Evolutionary conservation across 257 asterid species (phyloP), one percentile per base, ranked within the genome.

Genomic region (Solanum paucissectum): DNA sequence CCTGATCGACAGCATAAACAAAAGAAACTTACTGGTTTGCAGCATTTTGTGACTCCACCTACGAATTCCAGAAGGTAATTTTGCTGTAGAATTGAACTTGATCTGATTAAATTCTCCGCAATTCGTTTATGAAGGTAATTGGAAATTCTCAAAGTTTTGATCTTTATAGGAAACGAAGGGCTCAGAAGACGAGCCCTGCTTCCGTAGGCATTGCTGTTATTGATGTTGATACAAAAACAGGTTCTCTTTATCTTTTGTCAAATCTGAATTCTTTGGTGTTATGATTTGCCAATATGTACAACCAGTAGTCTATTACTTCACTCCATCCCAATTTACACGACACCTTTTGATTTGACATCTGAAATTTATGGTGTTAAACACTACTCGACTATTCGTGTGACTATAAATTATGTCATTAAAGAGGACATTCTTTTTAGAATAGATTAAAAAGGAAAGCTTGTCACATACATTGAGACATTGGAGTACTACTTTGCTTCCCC

Each of bases 31-130:
- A 49, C 93, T 46, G 91, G 60, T 79, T 77, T 91, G 21, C 90
- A 86, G 36, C 88, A 38, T 89, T 83, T 89, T 49, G 92, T 89
- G 86, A 92, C 95, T 89, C 98, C 99, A 25, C 97, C 95, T 1
- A 86, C 99, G 21, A 92, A 92, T 91, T 95, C 99, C 29, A 93
- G 95, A 92, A 96, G 98, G 98, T 94, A 83, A 14, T 58, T 58
- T 0, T 6, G 16, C 49, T 34, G 82, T 73, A 0, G 40, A 20
- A 18, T 21, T 16, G 9, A 13, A 46, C 76, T 16, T n/a, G 21
- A 9, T 14, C 7, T 34, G n/a, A 10, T 5, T 18, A 33, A 27
- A 38, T 38, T 12, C 34, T 20, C 5, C 18, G 21, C 52, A 29
- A 37, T 42, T 27, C 75, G 7, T 7, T 16, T 32, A 36, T 36